Evolutionary conservation across 805 yeast species (phyloP).

Genomic region (Saccharomycopsis selenospora): DNA sequence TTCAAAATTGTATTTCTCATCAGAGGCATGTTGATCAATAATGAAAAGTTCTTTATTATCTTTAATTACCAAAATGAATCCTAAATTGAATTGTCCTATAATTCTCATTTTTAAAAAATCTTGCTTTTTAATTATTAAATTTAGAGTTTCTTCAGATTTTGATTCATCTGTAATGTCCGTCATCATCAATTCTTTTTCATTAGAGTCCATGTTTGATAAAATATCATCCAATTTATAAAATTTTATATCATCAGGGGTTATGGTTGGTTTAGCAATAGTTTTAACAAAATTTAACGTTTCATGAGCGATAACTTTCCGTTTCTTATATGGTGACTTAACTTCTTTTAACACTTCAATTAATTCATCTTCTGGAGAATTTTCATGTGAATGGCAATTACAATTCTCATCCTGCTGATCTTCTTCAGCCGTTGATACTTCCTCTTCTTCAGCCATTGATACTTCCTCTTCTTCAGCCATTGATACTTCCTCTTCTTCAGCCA

Average conservation of each 20-base stretch:
- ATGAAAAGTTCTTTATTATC: slow-evolving; percentile 64
- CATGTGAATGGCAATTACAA: not conserved
- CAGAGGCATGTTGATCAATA: slow-evolving; percentile 96
- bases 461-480: slow-evolving; percentile 2
- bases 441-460: slow-evolving; percentile 11
- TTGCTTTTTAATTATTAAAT: slow-evolving; percentile 51
- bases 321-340: no score
- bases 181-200: slow-evolving; percentile 7
- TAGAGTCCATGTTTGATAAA: no score
- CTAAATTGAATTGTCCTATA: slow-evolving; percentile 93
- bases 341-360: no score
- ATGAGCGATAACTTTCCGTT: no score
- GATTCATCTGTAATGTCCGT: slow-evolving; percentile 11
- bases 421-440: slow-evolving; percentile 8
- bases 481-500: slow-evolving; percentile 13
- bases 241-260: no score
- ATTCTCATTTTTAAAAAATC: slow-evolving; percentile 73
- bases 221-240: no score
- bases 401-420: not conserved
- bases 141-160: not conserved
- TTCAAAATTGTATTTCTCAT: slow-evolving; percentile 91
- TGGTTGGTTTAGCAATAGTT: not conserved
- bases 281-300: slow-evolving; percentile 1
- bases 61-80: slow-evolving; percentile 74
- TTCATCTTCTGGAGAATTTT: not conserved